Percentiles rank a stretch among this genome's conserved stretches.
These are phyloP conservation scores for Orychophragmus violaceus DNA, from an alignment of 345 rosid species.

Conservation along the genomic window DNA sequence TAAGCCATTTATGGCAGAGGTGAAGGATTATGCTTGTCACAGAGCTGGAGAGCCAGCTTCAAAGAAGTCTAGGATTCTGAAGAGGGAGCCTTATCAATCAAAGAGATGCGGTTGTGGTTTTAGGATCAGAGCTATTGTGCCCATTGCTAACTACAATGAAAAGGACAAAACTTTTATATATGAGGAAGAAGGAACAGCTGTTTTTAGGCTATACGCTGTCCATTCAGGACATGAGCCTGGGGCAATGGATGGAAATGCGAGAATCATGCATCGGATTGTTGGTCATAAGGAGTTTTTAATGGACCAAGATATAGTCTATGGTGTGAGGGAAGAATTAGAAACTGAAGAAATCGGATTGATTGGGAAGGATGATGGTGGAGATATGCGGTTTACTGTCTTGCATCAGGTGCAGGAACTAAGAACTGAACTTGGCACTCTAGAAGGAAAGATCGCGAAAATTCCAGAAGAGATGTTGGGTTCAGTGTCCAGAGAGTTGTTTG, in stretches of 20 bases:
- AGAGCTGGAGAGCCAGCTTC: constrained; percentile 92
- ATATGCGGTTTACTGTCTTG: constrained; percentile 53
- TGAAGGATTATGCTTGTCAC: constrained; percentile 99
- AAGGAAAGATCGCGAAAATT: constrained; percentile 63
- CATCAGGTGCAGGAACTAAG: constrained; percentile 83
- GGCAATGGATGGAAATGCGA: constrained; percentile 91
- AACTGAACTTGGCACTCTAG: constrained; percentile 60
- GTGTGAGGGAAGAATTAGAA: constrained; percentile 78
- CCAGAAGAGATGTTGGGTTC: constrained; percentile 55
- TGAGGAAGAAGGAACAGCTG: constrained; percentile 91
- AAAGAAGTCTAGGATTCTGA: constrained; percentile 82
- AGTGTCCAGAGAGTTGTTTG: constrained; percentile 72
- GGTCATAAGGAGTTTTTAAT: constrained; percentile 72
- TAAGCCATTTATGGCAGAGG: constrained; percentile 99
- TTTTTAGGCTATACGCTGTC: constrained; percentile 88
- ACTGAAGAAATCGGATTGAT: constrained; percentile 55
- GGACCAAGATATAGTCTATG: constrained; percentile 81
- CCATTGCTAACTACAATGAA: constrained; percentile 87
- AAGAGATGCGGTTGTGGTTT: constrained; percentile 97
- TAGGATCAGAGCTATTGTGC: constrained; percentile 94
- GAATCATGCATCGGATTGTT: constrained; percentile 95
- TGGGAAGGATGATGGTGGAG: constrained; percentile 62
- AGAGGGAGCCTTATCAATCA: constrained; percentile 96
- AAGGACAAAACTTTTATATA: constrained; percentile 93
- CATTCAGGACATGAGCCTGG: constrained; percentile 99